These are phyloP conservation scores for Claviceps maximensis DNA, from an alignment of 2,329 filamentous ascomycete species.

Conservation along the genomic window DNA sequence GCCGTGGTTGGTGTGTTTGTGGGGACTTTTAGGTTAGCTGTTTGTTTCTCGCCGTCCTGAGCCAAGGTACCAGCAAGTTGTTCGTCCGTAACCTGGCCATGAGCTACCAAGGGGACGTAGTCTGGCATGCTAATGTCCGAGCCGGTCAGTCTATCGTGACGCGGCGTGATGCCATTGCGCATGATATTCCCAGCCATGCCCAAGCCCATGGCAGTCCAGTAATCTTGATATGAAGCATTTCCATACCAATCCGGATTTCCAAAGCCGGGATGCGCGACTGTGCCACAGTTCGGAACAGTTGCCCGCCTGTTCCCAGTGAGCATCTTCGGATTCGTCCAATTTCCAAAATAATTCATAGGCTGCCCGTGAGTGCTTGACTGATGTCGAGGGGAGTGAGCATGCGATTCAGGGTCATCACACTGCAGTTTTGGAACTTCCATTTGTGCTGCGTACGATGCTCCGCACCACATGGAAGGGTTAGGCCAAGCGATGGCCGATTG, in stretches of 20 bases:
- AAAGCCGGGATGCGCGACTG: neutral
- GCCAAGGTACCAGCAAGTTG: conserved; percentile 14
- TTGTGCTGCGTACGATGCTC: conserved; percentile 27
- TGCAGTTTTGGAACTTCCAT: conserved; percentile 28
- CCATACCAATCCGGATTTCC: conserved; percentile 11
- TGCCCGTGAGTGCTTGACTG: conserved; percentile 7
- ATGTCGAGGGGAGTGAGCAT: conserved; percentile 48
- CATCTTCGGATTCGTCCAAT: neutral
- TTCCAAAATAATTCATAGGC: neutral
- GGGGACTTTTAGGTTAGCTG: conserved; percentile 21
- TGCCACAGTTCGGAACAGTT: conserved; percentile 6
- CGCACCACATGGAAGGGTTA: conserved; percentile 55
- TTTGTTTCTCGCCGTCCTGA: conserved; percentile 18
- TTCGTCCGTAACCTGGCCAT: conserved; percentile 6
- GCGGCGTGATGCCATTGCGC: conserved; percentile 9
- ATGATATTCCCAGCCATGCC: conserved; percentile 6
- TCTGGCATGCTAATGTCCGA: conserved; percentile 31
- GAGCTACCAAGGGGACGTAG: conserved; percentile 15
- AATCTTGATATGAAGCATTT: conserved; percentile 17
- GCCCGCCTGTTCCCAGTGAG: conserved; percentile 2
- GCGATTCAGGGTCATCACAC: conserved; percentile 38
- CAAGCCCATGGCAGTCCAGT: conserved; percentile 12
- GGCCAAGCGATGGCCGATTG: conserved; percentile 68
- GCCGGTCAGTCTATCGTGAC: conserved; percentile 13
- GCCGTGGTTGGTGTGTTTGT: conserved; percentile 28